phyloP scores from a whole-genome alignment of 352 stramenopile genomes.

The Phytophthora sp. region DNA sequence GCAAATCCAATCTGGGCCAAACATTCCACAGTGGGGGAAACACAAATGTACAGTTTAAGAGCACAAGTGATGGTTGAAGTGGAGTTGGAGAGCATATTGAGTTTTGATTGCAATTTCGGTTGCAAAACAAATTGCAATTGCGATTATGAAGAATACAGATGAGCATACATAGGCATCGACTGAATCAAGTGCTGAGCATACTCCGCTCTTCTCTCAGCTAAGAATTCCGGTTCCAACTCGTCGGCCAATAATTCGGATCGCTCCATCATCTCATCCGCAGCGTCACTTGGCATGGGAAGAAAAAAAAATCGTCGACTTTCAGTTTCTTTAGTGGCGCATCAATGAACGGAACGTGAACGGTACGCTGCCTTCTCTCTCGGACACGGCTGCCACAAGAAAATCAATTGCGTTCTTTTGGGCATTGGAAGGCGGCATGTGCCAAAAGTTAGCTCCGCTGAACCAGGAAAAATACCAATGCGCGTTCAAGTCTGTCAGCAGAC shows the following conservation, averaged over 20 bases:
- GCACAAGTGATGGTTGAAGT: no score
- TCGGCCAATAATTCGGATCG: no score
- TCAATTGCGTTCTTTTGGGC: constrained; percentile 33
- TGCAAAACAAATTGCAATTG: no score
- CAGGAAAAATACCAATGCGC: constrained; percentile 33
- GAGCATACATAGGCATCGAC: constrained; percentile 30
- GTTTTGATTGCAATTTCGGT: no score
- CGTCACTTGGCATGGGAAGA: no score
- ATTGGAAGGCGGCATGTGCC: constrained; percentile 20
- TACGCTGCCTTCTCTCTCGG: not conserved
- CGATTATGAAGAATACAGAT: constrained; percentile 31
- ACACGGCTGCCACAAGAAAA: constrained; percentile 24
- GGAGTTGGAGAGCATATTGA: no score
- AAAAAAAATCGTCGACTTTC: no score
- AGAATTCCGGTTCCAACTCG: no score
- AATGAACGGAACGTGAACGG: no score
- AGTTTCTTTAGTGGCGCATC: no score
- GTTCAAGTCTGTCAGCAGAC: constrained; percentile 40
- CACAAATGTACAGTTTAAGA: not conserved
- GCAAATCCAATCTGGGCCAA: not conserved
- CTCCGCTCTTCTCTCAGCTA: no score
- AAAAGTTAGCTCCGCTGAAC: constrained; percentile 26
- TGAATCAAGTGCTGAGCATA: constrained; percentile 33
- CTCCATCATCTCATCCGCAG: no score
- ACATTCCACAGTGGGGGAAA: not conserved